A percentile compares a stretch with the other conserved stretches of the same genome.
Evolutionary conservation across 2,329 filamentous ascomycete genomes (phyloP).

Genomic region (Fonsecaea monophora): DNA sequence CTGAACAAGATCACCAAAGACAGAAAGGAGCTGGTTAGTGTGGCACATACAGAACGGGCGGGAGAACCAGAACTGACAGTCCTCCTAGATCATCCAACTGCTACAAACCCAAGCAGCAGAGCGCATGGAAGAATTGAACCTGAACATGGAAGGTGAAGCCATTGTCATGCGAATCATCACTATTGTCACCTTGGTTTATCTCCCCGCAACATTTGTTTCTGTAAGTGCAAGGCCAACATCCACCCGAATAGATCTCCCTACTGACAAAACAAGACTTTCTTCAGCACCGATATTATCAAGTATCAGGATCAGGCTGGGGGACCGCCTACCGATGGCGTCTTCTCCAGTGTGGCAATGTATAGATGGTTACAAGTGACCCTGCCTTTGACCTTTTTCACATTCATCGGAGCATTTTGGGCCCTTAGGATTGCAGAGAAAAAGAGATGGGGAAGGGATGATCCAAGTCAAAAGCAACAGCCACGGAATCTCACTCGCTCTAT

Average conservation of each 20-base stretch:
- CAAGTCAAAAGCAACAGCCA: not conserved
- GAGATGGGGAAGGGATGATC: not conserved
- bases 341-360: constrained; percentile 43
- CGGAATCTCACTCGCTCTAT: not conserved
- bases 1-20: constrained; percentile 47
- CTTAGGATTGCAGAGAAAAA: not conserved
- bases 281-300: constrained; percentile 50
- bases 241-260: not conserved
- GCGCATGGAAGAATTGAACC: constrained; percentile 43
- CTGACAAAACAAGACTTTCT: constrained; percentile 45
- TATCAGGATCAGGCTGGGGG: constrained; percentile 42
- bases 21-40: constrained; percentile 43
- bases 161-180: constrained; percentile 47
- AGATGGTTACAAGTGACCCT: constrained; percentile 50
- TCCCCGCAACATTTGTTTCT: constrained; percentile 48
- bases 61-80: not conserved
- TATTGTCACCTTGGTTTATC: constrained; percentile 45
- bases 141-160: constrained; percentile 44
- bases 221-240: constrained; percentile 32
- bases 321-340: constrained; percentile 35
- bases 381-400: constrained; percentile 47
- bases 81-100: constrained; percentile 45
- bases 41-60: too few relatives aligned
- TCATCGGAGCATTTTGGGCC: constrained; percentile 26
- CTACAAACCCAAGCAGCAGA: constrained; percentile 45